A percentile compares a stretch with the other conserved stretches of the same genome.
phyloP scores from a whole-genome alignment of 148 eudicot species.

The Persicaria maculosa region DNA sequence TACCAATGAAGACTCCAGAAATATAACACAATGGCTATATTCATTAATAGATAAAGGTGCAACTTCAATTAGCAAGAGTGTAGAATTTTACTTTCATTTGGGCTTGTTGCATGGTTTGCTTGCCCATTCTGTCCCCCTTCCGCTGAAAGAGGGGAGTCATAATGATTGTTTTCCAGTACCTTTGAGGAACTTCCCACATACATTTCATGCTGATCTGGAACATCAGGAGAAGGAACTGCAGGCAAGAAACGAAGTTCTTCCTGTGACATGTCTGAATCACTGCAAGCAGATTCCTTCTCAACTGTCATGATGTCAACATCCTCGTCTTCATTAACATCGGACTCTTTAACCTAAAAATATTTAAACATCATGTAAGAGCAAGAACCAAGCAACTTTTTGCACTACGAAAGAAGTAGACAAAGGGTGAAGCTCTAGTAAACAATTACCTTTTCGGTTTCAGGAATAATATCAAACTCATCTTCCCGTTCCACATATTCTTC shows the following conservation, averaged over 20 bases:
- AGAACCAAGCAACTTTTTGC: neutral
- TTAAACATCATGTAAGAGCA: neutral
- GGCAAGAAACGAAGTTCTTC: slow-evolving; percentile 83
- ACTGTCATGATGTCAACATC: slow-evolving; percentile 76
- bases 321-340: slow-evolving; percentile 64
- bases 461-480: slow-evolving; percentile 89
- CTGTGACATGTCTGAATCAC: slow-evolving; percentile 86
- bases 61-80: neutral
- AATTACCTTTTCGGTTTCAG: slow-evolving; percentile 73
- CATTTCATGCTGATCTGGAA: slow-evolving; percentile 50
- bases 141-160: slow-evolving; percentile 70
- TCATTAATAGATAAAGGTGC: neutral
- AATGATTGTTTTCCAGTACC: slow-evolving; percentile 42
- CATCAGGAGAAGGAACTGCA: slow-evolving; percentile 65
- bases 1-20: neutral
- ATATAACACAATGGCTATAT: neutral
- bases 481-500: slow-evolving; percentile 98
- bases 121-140: slow-evolving; percentile 59
- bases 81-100: slow-evolving; percentile 46
- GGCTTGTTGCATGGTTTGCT: slow-evolving; percentile 54
- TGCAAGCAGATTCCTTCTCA: slow-evolving; percentile 68
- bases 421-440: neutral
- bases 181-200: slow-evolving; percentile 43
- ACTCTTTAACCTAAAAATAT: slow-evolving; percentile 62
- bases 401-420: neutral